phyloP scores from a whole-genome alignment of 1,284 basidiomycete genomes.

The Austroboletus olivaceoglutinosus region DNA sequence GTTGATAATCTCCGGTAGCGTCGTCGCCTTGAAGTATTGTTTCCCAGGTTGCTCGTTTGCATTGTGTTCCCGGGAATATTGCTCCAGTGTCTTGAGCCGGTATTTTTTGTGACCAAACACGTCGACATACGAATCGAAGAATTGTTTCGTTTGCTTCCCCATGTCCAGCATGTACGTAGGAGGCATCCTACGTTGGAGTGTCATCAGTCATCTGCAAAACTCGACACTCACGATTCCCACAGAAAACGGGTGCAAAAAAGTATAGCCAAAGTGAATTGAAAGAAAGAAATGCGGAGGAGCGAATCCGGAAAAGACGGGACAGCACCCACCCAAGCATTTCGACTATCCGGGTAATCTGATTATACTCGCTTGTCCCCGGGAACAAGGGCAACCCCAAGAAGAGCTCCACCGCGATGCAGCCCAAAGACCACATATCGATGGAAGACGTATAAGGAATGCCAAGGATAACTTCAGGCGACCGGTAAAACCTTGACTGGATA shows the following conservation, averaged over 20 bases:
- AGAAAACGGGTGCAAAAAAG: not conserved
- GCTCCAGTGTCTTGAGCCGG: slow-evolving; percentile 88
- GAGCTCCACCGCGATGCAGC: slow-evolving; percentile 96
- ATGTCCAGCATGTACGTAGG: slow-evolving; percentile 93
- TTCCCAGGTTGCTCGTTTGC: slow-evolving; percentile 96
- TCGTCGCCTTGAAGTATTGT: slow-evolving; percentile 96
- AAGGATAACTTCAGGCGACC: slow-evolving; percentile 95
- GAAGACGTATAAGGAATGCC: slow-evolving; percentile 93
- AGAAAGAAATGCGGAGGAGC: not conserved
- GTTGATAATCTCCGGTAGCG: slow-evolving; percentile 94
- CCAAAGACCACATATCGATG: slow-evolving; percentile 95
- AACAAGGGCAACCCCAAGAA: slow-evolving; percentile 96
- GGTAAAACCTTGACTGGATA: slow-evolving; percentile 98
- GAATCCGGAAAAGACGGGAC: not conserved
- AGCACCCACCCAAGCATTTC: slow-evolving; percentile 92
- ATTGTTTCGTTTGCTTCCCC: slow-evolving; percentile 94
- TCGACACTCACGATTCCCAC: not conserved
- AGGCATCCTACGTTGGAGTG: slow-evolving; percentile 60
- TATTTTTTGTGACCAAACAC: slow-evolving; percentile 86
- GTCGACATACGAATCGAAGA: slow-evolving; percentile 85
- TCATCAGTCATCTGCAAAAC: slow-evolving; percentile 3
- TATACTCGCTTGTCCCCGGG: slow-evolving; percentile 98
- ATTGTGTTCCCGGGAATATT: slow-evolving; percentile 93
- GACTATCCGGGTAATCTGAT: slow-evolving; percentile 94
- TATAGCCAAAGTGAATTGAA: slow-evolving; percentile 9